Percentiles rank a stretch among this genome's conserved stretches.
Evolutionary conservation across 2,329 filamentous ascomycete species (phyloP).

Genomic region (Fusarium secorum): DNA sequence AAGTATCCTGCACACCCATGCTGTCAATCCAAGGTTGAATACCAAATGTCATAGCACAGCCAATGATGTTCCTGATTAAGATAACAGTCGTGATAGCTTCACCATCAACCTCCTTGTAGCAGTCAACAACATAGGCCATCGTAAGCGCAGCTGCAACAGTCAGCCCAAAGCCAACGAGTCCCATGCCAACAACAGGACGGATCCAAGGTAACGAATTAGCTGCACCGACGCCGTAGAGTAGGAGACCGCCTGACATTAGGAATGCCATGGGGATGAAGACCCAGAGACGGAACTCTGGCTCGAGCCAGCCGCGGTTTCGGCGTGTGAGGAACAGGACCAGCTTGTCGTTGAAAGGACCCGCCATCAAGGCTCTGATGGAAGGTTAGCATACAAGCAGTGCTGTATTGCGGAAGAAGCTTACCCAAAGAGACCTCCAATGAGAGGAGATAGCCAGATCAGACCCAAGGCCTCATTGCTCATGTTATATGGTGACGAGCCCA

Average conservation of each 20-base stretch:
- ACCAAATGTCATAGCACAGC: not conserved
- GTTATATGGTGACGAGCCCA: not conserved
- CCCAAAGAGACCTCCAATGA: not conserved
- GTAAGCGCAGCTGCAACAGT: not conserved
- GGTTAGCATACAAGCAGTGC: not conserved
- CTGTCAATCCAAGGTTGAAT: not conserved
- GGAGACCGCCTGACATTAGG: not conserved
- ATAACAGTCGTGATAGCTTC: not conserved
- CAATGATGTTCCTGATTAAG: not conserved
- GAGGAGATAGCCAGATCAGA: not conserved
- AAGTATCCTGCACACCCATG: not conserved
- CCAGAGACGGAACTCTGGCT: not conserved
- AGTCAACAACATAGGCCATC: not conserved
- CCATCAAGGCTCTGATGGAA: not conserved
- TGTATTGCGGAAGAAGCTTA: accelerated
- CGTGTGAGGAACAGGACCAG: not conserved
- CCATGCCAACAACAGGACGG: not conserved
- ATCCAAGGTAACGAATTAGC: not conserved
- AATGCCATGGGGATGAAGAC: not conserved
- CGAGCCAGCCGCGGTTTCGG: not conserved
- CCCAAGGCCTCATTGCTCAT: not conserved
- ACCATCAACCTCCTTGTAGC: not conserved
- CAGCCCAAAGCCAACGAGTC: not conserved
- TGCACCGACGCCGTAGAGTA: not conserved
- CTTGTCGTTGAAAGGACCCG: not conserved